Percentiles rank a stretch among this genome's conserved stretches.
These are phyloP conservation scores for Plasmodium yoelii DNA, from an alignment of 169 alveolate species.

Conservation along the genomic window DNA sequence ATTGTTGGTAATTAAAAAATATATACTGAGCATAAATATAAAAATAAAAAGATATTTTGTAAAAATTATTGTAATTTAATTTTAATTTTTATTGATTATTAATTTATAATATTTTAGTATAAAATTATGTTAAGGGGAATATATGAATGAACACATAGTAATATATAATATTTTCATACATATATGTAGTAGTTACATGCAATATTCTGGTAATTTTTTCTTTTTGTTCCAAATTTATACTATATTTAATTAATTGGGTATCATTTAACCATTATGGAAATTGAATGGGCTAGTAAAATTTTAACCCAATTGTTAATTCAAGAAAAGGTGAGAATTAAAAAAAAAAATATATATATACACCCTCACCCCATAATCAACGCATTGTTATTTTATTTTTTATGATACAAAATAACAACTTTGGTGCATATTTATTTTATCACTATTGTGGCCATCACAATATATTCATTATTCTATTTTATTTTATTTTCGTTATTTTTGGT, in stretches of 20 bases:
- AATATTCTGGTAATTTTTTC: too few relatives aligned
- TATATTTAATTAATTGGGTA: not conserved
- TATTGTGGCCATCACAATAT: not conserved
- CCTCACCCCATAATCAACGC: not conserved
- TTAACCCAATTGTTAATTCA: constrained; percentile 49
- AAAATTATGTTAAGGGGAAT: too few relatives aligned
- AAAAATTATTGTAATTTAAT: too few relatives aligned
- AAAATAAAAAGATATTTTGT: too few relatives aligned
- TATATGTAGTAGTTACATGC: not conserved
- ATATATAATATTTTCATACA: not conserved
- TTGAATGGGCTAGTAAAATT: constrained; percentile 59
- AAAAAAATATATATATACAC: not conserved
- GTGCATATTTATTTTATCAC: not conserved
- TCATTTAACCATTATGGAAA: constrained; percentile 27
- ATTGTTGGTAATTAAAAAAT: too few relatives aligned
- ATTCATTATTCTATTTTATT: not conserved
- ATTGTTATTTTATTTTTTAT: not conserved
- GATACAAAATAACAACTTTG: too few relatives aligned
- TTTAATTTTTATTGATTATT: too few relatives aligned
- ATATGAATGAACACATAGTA: not conserved
- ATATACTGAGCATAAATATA: too few relatives aligned
- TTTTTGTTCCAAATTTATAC: not conserved
- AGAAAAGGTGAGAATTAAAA: constrained; percentile 47
- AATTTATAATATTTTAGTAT: too few relatives aligned
- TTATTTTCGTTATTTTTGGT: not conserved